phyloP scores from a whole-genome alignment of 345 rosid genomes.

The Ceriops tagal region DNA sequence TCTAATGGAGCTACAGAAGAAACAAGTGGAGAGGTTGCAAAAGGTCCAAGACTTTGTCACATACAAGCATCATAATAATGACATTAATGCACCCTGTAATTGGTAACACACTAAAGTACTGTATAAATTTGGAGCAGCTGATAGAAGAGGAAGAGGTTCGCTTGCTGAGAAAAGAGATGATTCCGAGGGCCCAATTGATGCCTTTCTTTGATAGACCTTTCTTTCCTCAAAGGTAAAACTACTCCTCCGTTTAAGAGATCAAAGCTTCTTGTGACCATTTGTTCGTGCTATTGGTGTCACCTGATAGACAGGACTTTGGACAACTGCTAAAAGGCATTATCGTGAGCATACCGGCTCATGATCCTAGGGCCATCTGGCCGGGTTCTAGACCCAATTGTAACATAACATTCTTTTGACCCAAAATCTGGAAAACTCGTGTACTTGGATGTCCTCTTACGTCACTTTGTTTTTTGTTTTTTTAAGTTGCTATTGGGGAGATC shows the following conservation, averaged over 20 bases:
- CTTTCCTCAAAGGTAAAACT: conserved; percentile 57
- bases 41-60: conserved; percentile 35
- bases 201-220: conserved; percentile 78
- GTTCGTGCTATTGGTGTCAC: neutral
- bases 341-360: too few species aligned
- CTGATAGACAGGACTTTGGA: too few species aligned
- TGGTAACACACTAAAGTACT: neutral
- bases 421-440: too few species aligned
- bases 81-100: neutral
- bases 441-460: too few species aligned
- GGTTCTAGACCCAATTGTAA: too few species aligned
- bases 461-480: too few species aligned
- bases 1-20: conserved; percentile 48
- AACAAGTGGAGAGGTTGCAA: conserved; percentile 54
- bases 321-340: too few species aligned
- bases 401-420: too few species aligned
- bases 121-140: conserved; percentile 36
- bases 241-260: neutral
- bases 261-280: neutral
- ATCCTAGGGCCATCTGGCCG: too few species aligned
- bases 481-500: too few species aligned
- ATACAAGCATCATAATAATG: neutral
- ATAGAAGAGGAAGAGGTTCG: conserved; percentile 75
- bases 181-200: conserved; percentile 84
- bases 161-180: conserved; percentile 72